Conservation (phyloP, 2,329 filamentous ascomycete genomes). For the Pezicula radicicola region DNA sequence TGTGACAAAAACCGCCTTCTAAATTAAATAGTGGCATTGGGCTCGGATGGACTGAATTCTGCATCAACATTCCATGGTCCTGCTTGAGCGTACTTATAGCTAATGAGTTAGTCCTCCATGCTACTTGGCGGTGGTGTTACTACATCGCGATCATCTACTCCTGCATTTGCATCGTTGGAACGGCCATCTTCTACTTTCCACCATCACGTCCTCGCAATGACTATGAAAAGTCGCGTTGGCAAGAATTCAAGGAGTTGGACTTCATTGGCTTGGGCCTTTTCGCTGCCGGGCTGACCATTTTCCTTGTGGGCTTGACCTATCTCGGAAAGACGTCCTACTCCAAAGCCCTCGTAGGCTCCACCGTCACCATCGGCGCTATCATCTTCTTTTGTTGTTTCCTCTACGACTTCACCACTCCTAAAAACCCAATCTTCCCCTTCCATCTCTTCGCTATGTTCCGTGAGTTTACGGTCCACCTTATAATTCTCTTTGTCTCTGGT, state of each 20-base stretch:
- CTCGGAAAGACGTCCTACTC: constrained; percentile 37
- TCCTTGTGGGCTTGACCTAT: constrained; percentile 42
- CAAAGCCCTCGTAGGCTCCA: constrained; percentile 31
- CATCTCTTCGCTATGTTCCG: constrained; percentile 26
- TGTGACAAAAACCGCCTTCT: background rate
- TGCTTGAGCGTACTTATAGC: constrained; percentile 24
- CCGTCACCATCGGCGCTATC: constrained; percentile 15
- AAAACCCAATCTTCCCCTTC: constrained; percentile 28
- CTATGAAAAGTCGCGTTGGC: constrained; percentile 31
- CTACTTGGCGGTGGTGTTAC: constrained; percentile 48
- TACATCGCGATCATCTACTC: constrained; percentile 44
- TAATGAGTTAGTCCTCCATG: constrained; percentile 31
- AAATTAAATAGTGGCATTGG: constrained; percentile 26
- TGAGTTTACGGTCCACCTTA: constrained; percentile 26
- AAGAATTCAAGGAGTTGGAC: constrained; percentile 42
- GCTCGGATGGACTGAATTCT: constrained; percentile 28
- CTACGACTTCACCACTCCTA: constrained; percentile 31
- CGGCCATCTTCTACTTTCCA: constrained; percentile 43
- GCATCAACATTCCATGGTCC: constrained; percentile 25
- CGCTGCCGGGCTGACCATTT: constrained; percentile 37
- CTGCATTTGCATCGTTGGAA: constrained; percentile 35
- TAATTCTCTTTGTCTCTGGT: constrained; percentile 29
- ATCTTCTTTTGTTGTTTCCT: constrained; percentile 16
- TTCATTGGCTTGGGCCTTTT: constrained; percentile 42
- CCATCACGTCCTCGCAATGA: constrained; percentile 41